Percentiles rank a stretch among this genome's conserved stretches.
These are phyloP conservation scores for Termitomyces sp. DNA, from an alignment of 768 basidiomycete species.

Conservation along the genomic window DNA sequence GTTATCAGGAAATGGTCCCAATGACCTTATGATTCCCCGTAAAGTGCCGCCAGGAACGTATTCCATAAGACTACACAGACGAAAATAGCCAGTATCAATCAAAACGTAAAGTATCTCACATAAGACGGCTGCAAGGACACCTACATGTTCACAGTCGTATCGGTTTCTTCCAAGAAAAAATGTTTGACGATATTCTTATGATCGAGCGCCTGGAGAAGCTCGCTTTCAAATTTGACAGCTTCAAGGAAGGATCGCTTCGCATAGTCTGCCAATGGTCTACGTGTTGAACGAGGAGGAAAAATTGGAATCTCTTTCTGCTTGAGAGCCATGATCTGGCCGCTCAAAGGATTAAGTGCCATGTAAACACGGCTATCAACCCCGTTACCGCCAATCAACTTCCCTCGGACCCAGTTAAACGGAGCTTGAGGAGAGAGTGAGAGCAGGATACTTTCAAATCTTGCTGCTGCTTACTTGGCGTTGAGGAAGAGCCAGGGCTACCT, in stretches of 20 bases:
- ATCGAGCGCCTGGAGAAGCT: conserved; percentile 90
- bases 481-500: background rate
- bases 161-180: conserved; percentile 87
- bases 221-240: conserved; percentile 89
- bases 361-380: conserved; percentile 96
- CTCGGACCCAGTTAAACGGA: conserved; percentile 96
- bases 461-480: conserved; percentile 11
- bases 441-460: conserved; percentile 1
- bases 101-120: background rate
- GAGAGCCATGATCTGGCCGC: conserved; percentile 96
- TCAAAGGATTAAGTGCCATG: conserved; percentile 88
- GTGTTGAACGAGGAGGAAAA: background rate
- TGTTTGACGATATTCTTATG: conserved; percentile 97
- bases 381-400: conserved; percentile 93
- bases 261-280: conserved; percentile 28
- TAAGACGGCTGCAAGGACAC: conserved; percentile 26
- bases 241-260: conserved; percentile 86
- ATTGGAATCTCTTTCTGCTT: conserved; percentile 93
- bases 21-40: conserved; percentile 76
- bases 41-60: conserved; percentile 97
- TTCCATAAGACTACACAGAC: conserved; percentile 76
- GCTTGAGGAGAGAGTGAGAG: conserved; percentile 33
- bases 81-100: background rate
- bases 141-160: conserved; percentile 83
- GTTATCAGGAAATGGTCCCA: conserved; percentile 86